Evolutionary conservation across 2,329 filamentous ascomycete genomes (phyloP), one percentile per base, ranked within the genome.

Genomic region (Macrophomina phaseolina): DNA sequence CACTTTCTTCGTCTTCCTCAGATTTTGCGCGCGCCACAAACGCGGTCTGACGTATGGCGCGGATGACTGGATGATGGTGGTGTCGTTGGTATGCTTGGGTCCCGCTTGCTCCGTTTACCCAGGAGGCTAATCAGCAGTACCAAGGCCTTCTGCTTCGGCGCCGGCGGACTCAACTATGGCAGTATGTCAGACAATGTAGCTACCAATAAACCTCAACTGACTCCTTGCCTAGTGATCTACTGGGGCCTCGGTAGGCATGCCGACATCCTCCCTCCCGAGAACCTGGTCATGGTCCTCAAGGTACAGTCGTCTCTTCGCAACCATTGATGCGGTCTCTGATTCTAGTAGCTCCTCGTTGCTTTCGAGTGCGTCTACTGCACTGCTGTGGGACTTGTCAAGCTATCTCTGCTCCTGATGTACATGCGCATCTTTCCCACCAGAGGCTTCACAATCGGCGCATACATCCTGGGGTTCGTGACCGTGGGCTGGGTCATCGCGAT

Each of bases 341-440:
- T 18, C 5, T 32, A 4, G 9, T 28, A 85, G 73, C 79, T 81
- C 71, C 77, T 85, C 5, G 72, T 85, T 12, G 80, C 82, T 11
- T 82, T 80, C 28, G 82, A 84, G 70, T 76, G 84, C 65, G 73
- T 84, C 46, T 85, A 85, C 69, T 80, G 77, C 32, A 84, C 78
- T 70, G 83, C 82, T 36, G 73, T 85, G 3, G 81, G 79, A 46
- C 80, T 83, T 75, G 83, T 83, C n/a, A 86, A 85, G 69, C 65
- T 85, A 14, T 81, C 80, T 61, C 75, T 86, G 28, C 71, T 86
- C 52, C 73, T 85, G 49, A 84, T 86, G 82, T 86, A 85, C 75
- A 80, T 79, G 70, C 82, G 83, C 70, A 84, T 86, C 69, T 86
- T 86, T 72, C 81, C 76, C 23, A 74, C 81, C 4, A 75, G 75